Conservation (phyloP, 192 early-diverging fungal species). For the Phlyctochytrium planicorne region DNA sequence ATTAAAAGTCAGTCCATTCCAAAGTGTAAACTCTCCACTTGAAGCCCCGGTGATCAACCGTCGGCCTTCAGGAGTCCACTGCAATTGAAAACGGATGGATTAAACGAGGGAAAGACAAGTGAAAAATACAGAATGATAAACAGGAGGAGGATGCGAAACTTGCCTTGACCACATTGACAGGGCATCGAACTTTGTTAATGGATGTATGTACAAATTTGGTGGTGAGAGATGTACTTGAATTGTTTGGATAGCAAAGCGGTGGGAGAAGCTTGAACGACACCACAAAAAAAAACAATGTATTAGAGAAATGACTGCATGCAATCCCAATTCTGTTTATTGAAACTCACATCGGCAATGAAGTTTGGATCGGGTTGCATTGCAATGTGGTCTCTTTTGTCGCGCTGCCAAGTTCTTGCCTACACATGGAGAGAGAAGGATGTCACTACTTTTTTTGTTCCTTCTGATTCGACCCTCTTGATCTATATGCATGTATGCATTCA, state of each 20-base stretch:
- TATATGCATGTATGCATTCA: neutral
- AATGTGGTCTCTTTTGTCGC: conserved; percentile 51
- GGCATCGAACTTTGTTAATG: conserved; percentile 90
- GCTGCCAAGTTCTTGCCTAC: conserved; percentile 55
- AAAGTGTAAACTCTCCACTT: conserved; percentile 93
- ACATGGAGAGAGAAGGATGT: no score
- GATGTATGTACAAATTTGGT: conserved; percentile 88
- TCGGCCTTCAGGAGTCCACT: conserved; percentile 97
- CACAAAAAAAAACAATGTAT: no score
- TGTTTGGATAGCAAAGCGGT: conserved; percentile 64
- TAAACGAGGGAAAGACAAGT: conserved; percentile 12
- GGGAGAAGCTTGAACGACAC: conserved; percentile 62
- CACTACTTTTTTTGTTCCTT: no score
- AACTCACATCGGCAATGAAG: conserved; percentile 70
- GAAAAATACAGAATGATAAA: conserved; percentile 16
- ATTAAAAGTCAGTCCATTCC: conserved; percentile 97
- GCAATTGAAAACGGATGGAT: neutral
- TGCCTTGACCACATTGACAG: conserved; percentile 87
- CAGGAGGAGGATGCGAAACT: conserved; percentile 12
- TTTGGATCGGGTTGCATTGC: conserved; percentile 70
- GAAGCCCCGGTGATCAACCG: conserved; percentile 91
- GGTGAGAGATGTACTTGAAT: conserved; percentile 70
- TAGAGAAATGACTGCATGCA: no score
- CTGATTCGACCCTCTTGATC: no score
- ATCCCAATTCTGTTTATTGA: no score